A percentile compares a stretch with the other conserved stretches of the same genome.
phyloP scores from a whole-genome alignment of 257 asterid species.

The Gentiana dahurica region DNA sequence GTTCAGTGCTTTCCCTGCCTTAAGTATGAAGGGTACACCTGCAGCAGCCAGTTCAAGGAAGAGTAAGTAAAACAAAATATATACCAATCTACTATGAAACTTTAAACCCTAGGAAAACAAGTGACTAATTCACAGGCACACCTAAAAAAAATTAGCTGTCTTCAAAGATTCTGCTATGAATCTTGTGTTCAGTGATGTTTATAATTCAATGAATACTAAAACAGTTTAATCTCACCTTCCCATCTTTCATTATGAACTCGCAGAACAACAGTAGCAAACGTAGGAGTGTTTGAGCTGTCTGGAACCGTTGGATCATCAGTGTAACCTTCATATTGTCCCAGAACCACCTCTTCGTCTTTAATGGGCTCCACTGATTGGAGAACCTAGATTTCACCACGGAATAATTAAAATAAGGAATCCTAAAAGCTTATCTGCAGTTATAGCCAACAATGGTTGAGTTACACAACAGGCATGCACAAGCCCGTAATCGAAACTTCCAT shows the following conservation, averaged over 20 bases:
- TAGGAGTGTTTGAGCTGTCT: constrained; percentile 72
- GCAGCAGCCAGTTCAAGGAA: constrained; percentile 7
- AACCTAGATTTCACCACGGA: constrained; percentile 39
- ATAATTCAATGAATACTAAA: no score
- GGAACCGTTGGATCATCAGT: constrained; percentile 86
- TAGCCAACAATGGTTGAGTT: not conserved
- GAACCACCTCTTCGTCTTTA: constrained; percentile 79
- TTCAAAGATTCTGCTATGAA: no score
- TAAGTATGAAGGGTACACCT: constrained; percentile 93
- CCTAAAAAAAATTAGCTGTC: no score
- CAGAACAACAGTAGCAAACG: constrained; percentile 60
- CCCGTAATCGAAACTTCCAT: not conserved
- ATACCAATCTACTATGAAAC: no score
- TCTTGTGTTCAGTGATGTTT: no score
- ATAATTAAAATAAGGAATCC: not conserved
- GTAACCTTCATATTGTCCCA: constrained; percentile 92
- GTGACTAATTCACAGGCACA: no score
- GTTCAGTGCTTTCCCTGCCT: constrained; percentile 92
- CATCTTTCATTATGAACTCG: constrained; percentile 80
- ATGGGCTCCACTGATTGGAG: constrained; percentile 84
- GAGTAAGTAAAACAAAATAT: not conserved
- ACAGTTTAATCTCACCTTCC: constrained; percentile 49
- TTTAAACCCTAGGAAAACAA: no score
- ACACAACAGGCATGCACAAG: no score
- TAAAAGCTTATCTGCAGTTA: not conserved